A percentile compares a stretch with the other conserved stretches of the same genome.
These are phyloP conservation scores for Cryptosporidium sp. DNA, from an alignment of 169 alveolate genomes.

Conservation along the genomic window DNA sequence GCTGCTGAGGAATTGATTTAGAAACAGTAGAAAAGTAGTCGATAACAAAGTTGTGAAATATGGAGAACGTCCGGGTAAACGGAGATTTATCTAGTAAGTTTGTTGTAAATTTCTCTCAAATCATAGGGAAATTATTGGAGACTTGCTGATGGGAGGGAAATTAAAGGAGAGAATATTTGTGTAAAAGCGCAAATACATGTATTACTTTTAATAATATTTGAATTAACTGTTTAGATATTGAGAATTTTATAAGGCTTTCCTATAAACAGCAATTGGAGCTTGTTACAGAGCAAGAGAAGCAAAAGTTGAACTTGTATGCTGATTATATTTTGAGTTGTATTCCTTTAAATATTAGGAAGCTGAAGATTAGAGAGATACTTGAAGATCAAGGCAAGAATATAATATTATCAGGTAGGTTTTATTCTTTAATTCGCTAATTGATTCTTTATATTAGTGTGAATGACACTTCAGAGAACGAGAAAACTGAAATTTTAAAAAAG, in stretches of 20 bases:
- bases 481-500: conserved; percentile 16
- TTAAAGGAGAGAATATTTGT: not conserved
- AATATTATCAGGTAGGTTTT: conserved; percentile 47
- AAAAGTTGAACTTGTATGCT: conserved; percentile 36
- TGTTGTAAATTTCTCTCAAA: not conserved
- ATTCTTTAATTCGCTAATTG: not conserved
- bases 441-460: not conserved
- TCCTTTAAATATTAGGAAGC: conserved; percentile 47
- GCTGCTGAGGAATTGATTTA: not conserved
- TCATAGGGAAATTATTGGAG: not conserved
- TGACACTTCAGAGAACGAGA: conserved; percentile 28
- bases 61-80: not conserved
- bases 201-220: too few species aligned
- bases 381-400: conserved; percentile 43
- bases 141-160: not conserved
- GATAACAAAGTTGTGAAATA: not conserved
- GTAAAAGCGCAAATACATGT: not conserved
- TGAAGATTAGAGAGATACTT: conserved; percentile 52
- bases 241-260: conserved; percentile 46
- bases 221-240: conserved; percentile 22
- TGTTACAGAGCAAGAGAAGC: conserved; percentile 57
- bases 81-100: conserved; percentile 27
- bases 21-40: not conserved
- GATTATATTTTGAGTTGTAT: conserved; percentile 41
- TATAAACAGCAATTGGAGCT: conserved; percentile 54